Conservation (phyloP, 306 rosid genomes). For the Rosa rugosa region DNA sequence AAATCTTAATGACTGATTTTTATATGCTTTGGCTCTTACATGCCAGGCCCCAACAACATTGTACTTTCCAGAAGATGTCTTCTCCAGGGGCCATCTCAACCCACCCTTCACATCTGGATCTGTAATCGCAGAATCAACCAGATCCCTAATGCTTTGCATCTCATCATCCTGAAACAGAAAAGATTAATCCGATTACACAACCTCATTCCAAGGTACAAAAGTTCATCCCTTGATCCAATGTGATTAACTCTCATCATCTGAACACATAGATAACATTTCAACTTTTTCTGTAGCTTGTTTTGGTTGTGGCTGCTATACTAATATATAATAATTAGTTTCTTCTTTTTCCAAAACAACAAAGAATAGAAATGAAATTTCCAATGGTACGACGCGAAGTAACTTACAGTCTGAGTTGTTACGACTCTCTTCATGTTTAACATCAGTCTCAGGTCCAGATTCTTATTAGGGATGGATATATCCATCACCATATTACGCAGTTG, state of each 20-base stretch:
- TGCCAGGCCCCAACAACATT: slow-evolving; percentile 46
- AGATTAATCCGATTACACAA: neutral
- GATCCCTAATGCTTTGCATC: slow-evolving; percentile 35
- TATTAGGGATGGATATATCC: slow-evolving; percentile 43
- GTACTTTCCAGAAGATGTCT: slow-evolving; percentile 41
- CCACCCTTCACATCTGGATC: slow-evolving; percentile 61
- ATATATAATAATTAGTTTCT: neutral
- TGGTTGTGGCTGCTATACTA: neutral
- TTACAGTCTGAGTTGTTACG: slow-evolving; percentile 33
- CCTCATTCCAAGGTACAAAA: slow-evolving; percentile 6
- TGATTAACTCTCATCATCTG: neutral
- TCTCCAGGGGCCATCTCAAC: slow-evolving; percentile 59
- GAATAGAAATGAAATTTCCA: neutral
- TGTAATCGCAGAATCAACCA: slow-evolving; percentile 45
- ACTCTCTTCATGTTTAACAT: slow-evolving; percentile 36
- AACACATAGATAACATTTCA: neutral
- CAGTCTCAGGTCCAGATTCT: slow-evolving; percentile 54
- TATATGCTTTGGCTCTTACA: slow-evolving; percentile 27
- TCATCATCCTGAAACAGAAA: slow-evolving; percentile 50
- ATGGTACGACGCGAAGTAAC: neutral
- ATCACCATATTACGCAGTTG: slow-evolving; percentile 41
- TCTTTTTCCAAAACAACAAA: neutral
- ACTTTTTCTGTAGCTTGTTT: neutral
- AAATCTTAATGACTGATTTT: slow-evolving; percentile 34
- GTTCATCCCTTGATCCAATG: neutral